phyloP scores from a whole-genome alignment of 2,329 filamentous ascomycete species.

The Pestalotiopsis sp. region DNA sequence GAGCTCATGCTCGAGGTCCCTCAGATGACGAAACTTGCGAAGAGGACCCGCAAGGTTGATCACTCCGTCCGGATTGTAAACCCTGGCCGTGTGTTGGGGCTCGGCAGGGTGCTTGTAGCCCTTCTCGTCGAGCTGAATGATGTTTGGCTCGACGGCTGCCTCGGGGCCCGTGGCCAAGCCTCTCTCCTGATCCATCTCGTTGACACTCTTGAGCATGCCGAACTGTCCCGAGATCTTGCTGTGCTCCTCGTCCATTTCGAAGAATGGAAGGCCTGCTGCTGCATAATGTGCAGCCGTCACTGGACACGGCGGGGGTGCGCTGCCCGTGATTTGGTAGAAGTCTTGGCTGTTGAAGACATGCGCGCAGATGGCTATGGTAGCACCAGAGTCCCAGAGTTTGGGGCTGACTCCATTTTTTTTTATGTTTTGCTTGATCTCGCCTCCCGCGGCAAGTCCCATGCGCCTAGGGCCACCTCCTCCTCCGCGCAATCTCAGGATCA shows the following conservation, averaged over 20 bases:
- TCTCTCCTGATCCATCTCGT: constrained; percentile 1
- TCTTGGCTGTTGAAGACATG: constrained; percentile 37
- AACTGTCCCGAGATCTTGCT: constrained; percentile 3
- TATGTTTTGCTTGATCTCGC: constrained; percentile 20
- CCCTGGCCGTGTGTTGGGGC: not conserved
- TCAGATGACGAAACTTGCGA: no score
- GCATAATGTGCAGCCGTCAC: constrained; percentile 20
- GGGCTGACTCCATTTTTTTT: not conserved
- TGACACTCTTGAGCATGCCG: not conserved
- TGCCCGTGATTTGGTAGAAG: constrained; percentile 38
- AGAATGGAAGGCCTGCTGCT: not conserved
- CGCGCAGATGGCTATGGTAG: constrained; percentile 24
- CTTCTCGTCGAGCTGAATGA: not conserved
- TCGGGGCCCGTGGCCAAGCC: constrained; percentile 5
- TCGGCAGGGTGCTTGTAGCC: no score
- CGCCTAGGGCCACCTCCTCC: not conserved
- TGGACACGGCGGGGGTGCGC: constrained; percentile 32
- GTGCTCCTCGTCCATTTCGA: not conserved
- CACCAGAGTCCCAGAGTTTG: constrained; percentile 8
- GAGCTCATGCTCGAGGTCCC: no score
- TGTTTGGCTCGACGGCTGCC: constrained; percentile 5
- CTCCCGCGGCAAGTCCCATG: constrained; percentile 19
- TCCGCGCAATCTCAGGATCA: not conserved
- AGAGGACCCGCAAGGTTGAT: no score
- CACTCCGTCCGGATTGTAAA: constrained; percentile 19